Evolutionary conservation across 2,329 filamentous ascomycete genomes (phyloP), one percentile per base, ranked within the genome.

Genomic region (Aspergillus aculeatinus): DNA sequence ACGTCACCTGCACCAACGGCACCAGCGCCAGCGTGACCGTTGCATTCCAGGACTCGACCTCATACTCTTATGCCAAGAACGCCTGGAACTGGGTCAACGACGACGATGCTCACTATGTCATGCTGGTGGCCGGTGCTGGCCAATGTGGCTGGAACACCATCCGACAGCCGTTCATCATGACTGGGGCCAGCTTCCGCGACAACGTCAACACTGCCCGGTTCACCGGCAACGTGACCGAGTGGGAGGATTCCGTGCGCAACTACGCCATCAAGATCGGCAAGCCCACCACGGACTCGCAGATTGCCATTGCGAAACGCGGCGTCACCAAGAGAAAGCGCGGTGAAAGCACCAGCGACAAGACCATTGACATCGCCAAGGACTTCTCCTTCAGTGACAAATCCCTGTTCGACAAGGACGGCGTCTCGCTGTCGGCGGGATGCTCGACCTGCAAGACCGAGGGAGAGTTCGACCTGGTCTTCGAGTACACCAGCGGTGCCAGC

Each of bases 51-150:
- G 54, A 62, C 49, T 51, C 57, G n/a, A 31, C 50, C 6, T 58
- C 59, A 3, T 68, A 60, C 39, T 49, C 25, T n/a, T 62, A 64
- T 53, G 54, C 58, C 12, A 62, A 63, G 57, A 55, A 48, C 14
- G 54, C 49, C 47, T 69, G 67, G 66, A 42, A 58, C 44, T 70
- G 67, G 68, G 55, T 67, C 31, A 70, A 69, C 31, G 60, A 62
- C 14, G 55, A 50, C 2, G 60, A 63, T 35, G 51, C 64, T 31
- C 61, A 59, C 21, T 62, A 59, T 5, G 59, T 70, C 12, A 51
- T 70, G 9, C 31, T 70, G 25, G 63, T 70, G 23, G 63, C 67
- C 23, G 68, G 66, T 14, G 59, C 52, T n/a, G 57, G 57, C 2
- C 63, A 68, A 19, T 70, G 68, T 61, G 61, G 61, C n/a, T 70